Conservation (phyloP, 2,329 filamentous ascomycete species). For the Botrytis squamosa region DNA sequence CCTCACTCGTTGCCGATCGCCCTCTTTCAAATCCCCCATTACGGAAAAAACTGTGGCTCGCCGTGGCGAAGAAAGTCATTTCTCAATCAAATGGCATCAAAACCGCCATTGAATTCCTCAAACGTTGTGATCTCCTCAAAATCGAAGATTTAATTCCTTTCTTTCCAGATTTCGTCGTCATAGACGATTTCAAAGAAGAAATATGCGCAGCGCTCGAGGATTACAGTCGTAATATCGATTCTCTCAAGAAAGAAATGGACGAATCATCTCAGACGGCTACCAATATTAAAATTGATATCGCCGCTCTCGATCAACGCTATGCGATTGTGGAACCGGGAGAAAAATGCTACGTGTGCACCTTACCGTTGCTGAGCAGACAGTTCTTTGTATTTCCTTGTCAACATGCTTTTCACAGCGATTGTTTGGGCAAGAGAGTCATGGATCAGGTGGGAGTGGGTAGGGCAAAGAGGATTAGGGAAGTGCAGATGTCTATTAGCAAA, state of each 20-base stretch:
- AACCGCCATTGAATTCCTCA: slow-evolving; percentile 88
- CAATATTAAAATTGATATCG: slow-evolving; percentile 89
- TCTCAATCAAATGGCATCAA: slow-evolving; percentile 84
- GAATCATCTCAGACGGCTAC: slow-evolving; percentile 83
- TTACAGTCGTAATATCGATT: slow-evolving; percentile 88
- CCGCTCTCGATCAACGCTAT: slow-evolving; percentile 80
- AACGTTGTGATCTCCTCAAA: slow-evolving; percentile 83
- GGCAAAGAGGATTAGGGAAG: slow-evolving; percentile 76
- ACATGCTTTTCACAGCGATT: slow-evolving; percentile 96
- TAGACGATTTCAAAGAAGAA: slow-evolving; percentile 98
- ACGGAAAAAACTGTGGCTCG: slow-evolving; percentile 92
- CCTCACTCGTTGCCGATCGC: slow-evolving; percentile 83
- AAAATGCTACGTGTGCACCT: slow-evolving; percentile 82
- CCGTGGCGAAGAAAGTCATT: slow-evolving; percentile 93
- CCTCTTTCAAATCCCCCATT: slow-evolving; percentile 75
- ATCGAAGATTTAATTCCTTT: slow-evolving; percentile 98
- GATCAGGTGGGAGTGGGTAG: slow-evolving; percentile 75
- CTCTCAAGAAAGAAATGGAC: slow-evolving; percentile 90
- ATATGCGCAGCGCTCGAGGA: slow-evolving; percentile 92
- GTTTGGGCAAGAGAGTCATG: slow-evolving; percentile 80
- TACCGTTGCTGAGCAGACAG: slow-evolving; percentile 83
- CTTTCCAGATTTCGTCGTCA: slow-evolving; percentile 97
- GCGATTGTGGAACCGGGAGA: slow-evolving; percentile 96
- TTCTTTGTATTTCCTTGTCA: slow-evolving; percentile 99
- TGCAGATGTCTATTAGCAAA: slow-evolving; percentile 80